A percentile compares a stretch with the other conserved stretches of the same genome.
Conservation (phyloP, 2,329 filamentous ascomycete species). For the Colletotrichum godetiae region DNA sequence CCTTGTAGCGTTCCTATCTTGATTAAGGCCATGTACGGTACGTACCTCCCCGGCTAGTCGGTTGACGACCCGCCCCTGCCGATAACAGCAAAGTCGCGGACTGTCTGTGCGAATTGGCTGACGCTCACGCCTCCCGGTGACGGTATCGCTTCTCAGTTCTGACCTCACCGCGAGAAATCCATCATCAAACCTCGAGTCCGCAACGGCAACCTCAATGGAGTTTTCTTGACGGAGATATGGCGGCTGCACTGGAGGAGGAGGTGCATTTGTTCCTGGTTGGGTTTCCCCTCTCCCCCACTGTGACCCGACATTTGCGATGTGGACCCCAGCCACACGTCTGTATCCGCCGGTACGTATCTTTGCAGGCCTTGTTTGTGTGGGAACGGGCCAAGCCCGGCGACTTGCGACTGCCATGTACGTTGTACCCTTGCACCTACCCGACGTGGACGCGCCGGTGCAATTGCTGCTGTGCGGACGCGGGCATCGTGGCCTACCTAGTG, state of each 20-base stretch:
- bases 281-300: constrained; percentile 7
- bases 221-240: constrained; percentile 8
- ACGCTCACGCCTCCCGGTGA: not conserved
- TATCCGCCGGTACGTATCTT: not conserved
- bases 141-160: not conserved
- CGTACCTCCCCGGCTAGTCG: constrained; percentile 19
- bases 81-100: constrained; percentile 17
- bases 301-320: constrained; percentile 6
- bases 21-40: not conserved
- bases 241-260: constrained; percentile 10
- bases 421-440: not conserved
- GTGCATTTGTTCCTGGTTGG: constrained; percentile 26
- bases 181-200: not conserved
- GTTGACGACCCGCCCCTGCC: constrained; percentile 11
- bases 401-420: constrained; percentile 9
- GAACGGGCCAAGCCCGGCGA: constrained; percentile 29
- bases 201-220: not conserved
- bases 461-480: not conserved
- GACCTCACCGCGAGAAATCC: not conserved
- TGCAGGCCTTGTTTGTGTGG: constrained; percentile 17
- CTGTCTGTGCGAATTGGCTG: constrained; percentile 9
- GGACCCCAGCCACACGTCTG: constrained; percentile 31
- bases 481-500: constrained; percentile 12
- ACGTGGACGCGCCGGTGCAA: not conserved
- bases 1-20: not conserved